These are phyloP conservation scores for Aleurites moluccanus DNA, from an alignment of 441 rosid species.

Conservation along the genomic window DNA sequence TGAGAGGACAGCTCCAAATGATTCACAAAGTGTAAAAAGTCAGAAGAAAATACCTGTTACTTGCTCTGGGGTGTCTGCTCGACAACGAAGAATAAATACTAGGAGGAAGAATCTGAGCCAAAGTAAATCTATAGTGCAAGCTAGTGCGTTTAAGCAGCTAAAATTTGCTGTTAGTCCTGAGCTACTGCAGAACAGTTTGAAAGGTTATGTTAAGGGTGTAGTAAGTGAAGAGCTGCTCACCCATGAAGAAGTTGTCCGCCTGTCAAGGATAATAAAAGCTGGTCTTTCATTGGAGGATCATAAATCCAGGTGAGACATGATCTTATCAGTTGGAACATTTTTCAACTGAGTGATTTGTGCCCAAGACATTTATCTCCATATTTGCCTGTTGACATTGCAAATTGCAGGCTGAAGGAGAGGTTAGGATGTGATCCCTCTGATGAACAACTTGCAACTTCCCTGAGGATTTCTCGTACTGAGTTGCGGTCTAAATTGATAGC, in stretches of 20 bases:
- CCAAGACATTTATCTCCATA: not conserved
- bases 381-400: not conserved
- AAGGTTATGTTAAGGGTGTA: slow-evolving; percentile 83
- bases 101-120: slow-evolving; percentile 45
- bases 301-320: slow-evolving; percentile 59
- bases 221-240: slow-evolving; percentile 70
- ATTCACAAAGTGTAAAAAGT: slow-evolving; percentile 28
- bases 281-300: slow-evolving; percentile 81
- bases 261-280: slow-evolving; percentile 70
- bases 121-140: slow-evolving; percentile 31
- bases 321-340: not conserved
- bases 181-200: slow-evolving; percentile 50
- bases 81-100: slow-evolving; percentile 63
- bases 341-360: not conserved
- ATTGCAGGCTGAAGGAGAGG: slow-evolving; percentile 69
- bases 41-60: slow-evolving; percentile 55
- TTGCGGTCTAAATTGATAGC: slow-evolving; percentile 63
- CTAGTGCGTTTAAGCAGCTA: slow-evolving; percentile 37
- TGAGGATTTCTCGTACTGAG: slow-evolving; percentile 69
- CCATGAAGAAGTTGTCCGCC: slow-evolving; percentile 72
- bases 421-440: slow-evolving; percentile 89
- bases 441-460: slow-evolving; percentile 75
- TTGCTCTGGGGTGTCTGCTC: slow-evolving; percentile 81
- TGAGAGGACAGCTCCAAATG: slow-evolving; percentile 41
- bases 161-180: slow-evolving; percentile 54